Evolutionary conservation across 164 flowering plant genomes (phyloP), one percentile per base, ranked within the genome.

Genomic region (Stephania cephalantha): DNA sequence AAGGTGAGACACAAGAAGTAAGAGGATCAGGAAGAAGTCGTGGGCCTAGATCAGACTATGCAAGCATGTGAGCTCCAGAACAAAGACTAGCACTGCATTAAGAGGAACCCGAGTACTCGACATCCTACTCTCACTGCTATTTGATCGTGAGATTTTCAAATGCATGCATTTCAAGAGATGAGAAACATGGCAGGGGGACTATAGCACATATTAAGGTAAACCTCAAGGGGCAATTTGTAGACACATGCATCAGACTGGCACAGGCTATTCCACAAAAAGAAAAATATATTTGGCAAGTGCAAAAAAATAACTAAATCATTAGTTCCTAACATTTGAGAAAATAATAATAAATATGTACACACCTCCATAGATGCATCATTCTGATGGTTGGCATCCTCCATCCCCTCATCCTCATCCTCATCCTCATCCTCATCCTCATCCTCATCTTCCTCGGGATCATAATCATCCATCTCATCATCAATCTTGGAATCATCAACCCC

Each of bases 341-440:
- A 50, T 71, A 22, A 71, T 11, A 55, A 67, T 4, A 17, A 80
- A 72, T 77, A 8, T 35, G 42, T 35, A 35, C 42, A 10, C 12
- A 77, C 93, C 90, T 88, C 88, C 46, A 82, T 83, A 64, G 82
- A 72, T 35, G 83, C 35, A 22, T 82, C 85, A 44, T 71, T 68
- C 69, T 76, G 77, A 42, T 81, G 75, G 64, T 71, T 81, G 35
- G 76, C 83, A 78, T 86, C 93, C 50, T 78, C 80, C 86, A 83
- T 85, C 80, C 89, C 93, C 68, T 85, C 88, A 81, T 86, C 89
- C 81, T 86, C 94, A 30, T 86, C 91, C 5, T 83, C 84, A 73
- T 88, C 90, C 77, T 87, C 94, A 75, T 89, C 93, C 1, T 88
- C 87, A 72, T 89, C 92, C 44, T 86, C 88, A 25, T 78, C n/a